Conservation (phyloP, 768 basidiomycete species). For the Cystobasidium ongulense region DNA sequence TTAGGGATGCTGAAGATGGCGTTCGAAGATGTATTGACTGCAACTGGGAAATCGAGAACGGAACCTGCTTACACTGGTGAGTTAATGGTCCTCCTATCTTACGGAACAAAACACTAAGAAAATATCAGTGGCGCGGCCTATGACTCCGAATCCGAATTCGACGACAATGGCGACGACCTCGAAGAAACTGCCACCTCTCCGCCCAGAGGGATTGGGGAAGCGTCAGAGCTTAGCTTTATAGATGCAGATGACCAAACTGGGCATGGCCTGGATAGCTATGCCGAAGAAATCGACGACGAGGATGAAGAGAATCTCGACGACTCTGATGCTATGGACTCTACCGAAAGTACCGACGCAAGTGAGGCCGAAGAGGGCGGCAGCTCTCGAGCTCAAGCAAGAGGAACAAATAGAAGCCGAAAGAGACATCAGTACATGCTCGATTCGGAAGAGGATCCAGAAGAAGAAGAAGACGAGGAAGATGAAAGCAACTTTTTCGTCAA, state of each 20-base stretch:
- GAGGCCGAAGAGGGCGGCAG: not conserved
- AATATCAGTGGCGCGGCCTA: not conserved
- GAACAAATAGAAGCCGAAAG: not conserved
- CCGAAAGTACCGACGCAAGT: not conserved
- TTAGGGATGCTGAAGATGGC: constrained; percentile 27
- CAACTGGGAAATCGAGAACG: constrained; percentile 33
- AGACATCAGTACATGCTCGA: not conserved
- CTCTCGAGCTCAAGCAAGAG: not conserved
- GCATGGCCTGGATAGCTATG: not conserved
- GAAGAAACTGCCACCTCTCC: not conserved
- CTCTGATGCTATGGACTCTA: not conserved
- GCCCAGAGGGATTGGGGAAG: not conserved
- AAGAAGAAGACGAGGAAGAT: constrained; percentile 8
- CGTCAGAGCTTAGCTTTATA: not conserved
- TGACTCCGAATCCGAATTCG: constrained; percentile 28
- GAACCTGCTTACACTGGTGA: constrained; percentile 29
- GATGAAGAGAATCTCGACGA: not conserved
- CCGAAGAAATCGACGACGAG: not conserved
- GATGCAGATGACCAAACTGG: not conserved
- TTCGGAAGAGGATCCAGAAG: not conserved
- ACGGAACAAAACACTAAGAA: too few relatives aligned
- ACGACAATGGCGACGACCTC: constrained; percentile 5
- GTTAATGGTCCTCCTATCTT: too few relatives aligned
- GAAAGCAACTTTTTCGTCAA: constrained; percentile 7
- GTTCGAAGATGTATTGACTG: constrained; percentile 30